phyloP scores from a whole-genome alignment of 2,329 filamentous ascomycete species.

The Penicillium sp. region DNA sequence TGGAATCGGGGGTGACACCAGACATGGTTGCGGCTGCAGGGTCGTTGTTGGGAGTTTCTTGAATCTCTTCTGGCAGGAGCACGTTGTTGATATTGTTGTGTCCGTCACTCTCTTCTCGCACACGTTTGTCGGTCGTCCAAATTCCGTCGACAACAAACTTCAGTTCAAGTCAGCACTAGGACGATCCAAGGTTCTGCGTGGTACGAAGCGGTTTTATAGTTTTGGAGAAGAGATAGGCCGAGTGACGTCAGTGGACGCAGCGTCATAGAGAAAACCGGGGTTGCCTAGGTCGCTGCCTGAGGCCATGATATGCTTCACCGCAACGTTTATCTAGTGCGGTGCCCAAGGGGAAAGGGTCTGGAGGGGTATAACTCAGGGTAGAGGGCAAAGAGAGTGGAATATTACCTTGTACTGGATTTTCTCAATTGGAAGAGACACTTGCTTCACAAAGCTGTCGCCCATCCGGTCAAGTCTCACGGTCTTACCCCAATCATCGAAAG shows the following conservation, averaged over 20 bases:
- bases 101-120: slow-evolving; percentile 75
- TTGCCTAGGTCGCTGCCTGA: slow-evolving; percentile 11
- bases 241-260: slow-evolving; percentile 21
- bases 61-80: slow-evolving; percentile 68
- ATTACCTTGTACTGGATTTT: slow-evolving; percentile 89
- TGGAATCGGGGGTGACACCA: slow-evolving; percentile 63
- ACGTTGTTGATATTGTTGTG: slow-evolving; percentile 91
- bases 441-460: slow-evolving; percentile 69
- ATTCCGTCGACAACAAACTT: slow-evolving; percentile 93
- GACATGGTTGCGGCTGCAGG: slow-evolving; percentile 42
- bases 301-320: slow-evolving; percentile 17
- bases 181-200: slow-evolving; percentile 2
- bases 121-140: slow-evolving; percentile 78
- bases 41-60: slow-evolving; percentile 6
- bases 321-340: slow-evolving; percentile 11
- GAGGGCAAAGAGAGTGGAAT: slow-evolving; percentile 8
- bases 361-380: too few species aligned
- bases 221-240: slow-evolving; percentile 21
- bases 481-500: slow-evolving; percentile 91
- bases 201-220: slow-evolving; percentile 21
- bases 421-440: slow-evolving; percentile 62
- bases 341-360: background rate
- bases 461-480: slow-evolving; percentile 75
- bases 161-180: slow-evolving; percentile 10
- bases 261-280: slow-evolving; percentile 24